Percentiles rank a stretch among this genome's conserved stretches.
Conservation (phyloP, 2,329 filamentous ascomycete genomes). For the Pseudogymnoascus verrucosus region DNA sequence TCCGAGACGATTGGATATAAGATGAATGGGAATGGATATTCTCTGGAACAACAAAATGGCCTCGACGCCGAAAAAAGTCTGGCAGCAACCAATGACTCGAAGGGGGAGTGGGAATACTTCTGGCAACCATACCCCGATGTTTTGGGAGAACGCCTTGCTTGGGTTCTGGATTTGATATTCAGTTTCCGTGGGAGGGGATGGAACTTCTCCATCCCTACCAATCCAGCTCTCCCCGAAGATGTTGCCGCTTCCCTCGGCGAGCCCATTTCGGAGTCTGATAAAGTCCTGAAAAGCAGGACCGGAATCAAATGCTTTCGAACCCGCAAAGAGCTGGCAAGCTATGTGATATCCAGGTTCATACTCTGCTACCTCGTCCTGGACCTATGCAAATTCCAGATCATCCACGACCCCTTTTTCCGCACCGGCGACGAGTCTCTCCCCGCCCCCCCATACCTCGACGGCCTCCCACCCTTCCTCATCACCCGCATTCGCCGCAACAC, state of each 20-base stretch:
- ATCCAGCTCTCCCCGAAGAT: slow-evolving; percentile 40
- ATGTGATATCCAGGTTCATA: slow-evolving; percentile 39
- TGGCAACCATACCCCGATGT: slow-evolving; percentile 53
- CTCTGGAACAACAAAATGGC: not conserved
- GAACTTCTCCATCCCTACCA: slow-evolving; percentile 45
- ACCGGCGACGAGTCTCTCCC: slow-evolving; percentile 39
- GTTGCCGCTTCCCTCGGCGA: slow-evolving; percentile 32
- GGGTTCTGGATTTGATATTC: slow-evolving; percentile 47
- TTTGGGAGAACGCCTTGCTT: slow-evolving; percentile 43
- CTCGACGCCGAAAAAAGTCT: not conserved
- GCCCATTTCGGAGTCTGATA: slow-evolving; percentile 27
- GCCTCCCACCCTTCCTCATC: slow-evolving; percentile 38
- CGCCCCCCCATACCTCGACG: slow-evolving; percentile 36
- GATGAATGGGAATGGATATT: not conserved
- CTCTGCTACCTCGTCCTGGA: slow-evolving; percentile 62
- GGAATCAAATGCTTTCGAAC: slow-evolving; percentile 40
- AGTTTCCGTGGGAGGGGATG: slow-evolving; percentile 51
- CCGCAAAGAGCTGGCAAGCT: slow-evolving; percentile 37
- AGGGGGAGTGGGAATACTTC: slow-evolving; percentile 40
- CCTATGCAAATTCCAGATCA: slow-evolving; percentile 57
- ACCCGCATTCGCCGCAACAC: slow-evolving; percentile 49
- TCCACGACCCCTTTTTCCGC: slow-evolving; percentile 72
- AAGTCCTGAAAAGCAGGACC: slow-evolving; percentile 30
- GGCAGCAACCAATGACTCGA: not conserved
- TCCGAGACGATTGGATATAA: slow-evolving; percentile 15